phyloP scores from a whole-genome alignment of 2,329 filamentous ascomycete genomes.

The Talaromyces verruculosus region DNA sequence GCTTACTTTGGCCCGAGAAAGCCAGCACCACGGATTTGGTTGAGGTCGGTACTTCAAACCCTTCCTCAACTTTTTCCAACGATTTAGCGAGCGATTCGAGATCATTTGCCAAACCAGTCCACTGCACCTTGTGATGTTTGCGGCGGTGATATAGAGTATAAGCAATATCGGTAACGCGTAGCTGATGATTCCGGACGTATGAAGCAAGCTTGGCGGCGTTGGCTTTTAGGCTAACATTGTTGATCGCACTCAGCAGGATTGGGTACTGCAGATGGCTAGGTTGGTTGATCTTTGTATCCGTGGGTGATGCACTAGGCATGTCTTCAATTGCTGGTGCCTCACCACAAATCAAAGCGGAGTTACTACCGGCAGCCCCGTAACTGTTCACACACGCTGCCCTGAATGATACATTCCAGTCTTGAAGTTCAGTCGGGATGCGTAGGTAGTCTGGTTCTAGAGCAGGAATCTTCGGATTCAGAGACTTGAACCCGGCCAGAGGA shows the following conservation, averaged over 20 bases:
- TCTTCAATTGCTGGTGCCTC: neutral
- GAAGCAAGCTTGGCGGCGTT: neutral
- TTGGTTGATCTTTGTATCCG: neutral
- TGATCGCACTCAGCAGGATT: neutral
- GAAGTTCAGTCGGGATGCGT: conserved; percentile 26
- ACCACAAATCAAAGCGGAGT: neutral
- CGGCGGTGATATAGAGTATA: conserved; percentile 17
- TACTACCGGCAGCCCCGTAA: conserved; percentile 11
- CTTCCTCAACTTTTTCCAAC: neutral
- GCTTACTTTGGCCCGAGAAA: conserved; percentile 18
- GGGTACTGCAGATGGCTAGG: neutral
- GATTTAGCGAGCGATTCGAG: neutral
- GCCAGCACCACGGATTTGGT: conserved; percentile 12
- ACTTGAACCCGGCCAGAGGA: conserved; percentile 34
- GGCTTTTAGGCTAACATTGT: neutral
- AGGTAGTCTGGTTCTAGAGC: conserved; percentile 21
- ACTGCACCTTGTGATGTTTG: conserved; percentile 17
- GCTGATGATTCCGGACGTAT: conserved; percentile 2
- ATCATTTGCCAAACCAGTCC: conserved; percentile 8
- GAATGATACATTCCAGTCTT: neutral
- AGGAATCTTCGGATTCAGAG: conserved; percentile 23
- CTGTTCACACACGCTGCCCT: neutral
- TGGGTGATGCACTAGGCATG: neutral
- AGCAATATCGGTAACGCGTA: conserved; percentile 9
- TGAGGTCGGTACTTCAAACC: neutral